Conservation (phyloP, 345 rosid genomes). For the Clausena lansium region DNA sequence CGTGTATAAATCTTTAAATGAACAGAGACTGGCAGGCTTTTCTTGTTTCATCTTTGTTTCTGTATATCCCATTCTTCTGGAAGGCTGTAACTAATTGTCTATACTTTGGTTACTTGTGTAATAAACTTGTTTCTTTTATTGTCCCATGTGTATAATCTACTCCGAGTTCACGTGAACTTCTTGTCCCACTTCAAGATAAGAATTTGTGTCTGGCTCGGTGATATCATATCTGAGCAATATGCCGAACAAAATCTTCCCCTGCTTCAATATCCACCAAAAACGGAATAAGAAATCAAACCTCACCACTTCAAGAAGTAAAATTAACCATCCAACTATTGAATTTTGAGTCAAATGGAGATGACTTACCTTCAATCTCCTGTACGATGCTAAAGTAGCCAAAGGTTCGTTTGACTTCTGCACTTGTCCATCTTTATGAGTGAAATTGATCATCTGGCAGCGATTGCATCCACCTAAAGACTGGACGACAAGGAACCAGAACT, state of each 20-base stretch:
- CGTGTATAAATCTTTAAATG: no score
- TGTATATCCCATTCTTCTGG: not conserved
- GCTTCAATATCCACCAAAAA: constrained; percentile 22
- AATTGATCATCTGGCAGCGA: constrained; percentile 85
- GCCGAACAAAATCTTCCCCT: constrained; percentile 94
- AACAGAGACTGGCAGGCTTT: not conserved
- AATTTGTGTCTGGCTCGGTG: constrained; percentile 20
- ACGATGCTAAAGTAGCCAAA: constrained; percentile 73
- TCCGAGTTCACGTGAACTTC: constrained; percentile 42
- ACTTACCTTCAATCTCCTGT: constrained; percentile 83
- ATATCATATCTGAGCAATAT: constrained; percentile 49
- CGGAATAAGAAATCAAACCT: not conserved
- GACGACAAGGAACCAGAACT: constrained; percentile 6
- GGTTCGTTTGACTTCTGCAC: constrained; percentile 79
- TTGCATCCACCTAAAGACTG: constrained; percentile 94
- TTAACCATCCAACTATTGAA: not conserved
- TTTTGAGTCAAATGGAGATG: not conserved
- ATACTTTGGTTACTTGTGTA: not conserved
- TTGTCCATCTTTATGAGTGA: constrained; percentile 48
- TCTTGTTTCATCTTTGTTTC: not conserved
- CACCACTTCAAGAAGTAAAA: not conserved
- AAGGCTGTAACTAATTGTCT: not conserved
- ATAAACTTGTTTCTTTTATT: not conserved
- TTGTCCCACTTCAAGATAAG: constrained; percentile 67
- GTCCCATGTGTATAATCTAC: not conserved